Conservation (phyloP, 306 rosid species). For the Betula pendula region DNA sequence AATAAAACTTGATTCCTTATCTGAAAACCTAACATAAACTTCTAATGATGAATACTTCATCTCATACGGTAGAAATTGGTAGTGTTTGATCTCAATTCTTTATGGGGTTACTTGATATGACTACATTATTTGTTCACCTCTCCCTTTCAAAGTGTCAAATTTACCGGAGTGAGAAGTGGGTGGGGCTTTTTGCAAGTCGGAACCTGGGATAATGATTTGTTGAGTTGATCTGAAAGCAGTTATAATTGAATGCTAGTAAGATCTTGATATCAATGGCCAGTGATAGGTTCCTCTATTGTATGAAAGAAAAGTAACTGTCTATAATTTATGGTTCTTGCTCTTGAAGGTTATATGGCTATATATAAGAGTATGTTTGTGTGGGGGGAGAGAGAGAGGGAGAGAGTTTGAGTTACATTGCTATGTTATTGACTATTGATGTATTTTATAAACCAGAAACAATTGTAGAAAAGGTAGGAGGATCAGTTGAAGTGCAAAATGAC, state of each 20-base stretch:
- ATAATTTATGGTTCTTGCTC: not conserved
- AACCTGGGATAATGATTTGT: not conserved
- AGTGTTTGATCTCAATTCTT: not conserved
- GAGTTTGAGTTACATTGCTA: too few relatives aligned
- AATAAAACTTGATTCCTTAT: too few relatives aligned
- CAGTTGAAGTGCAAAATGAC: conserved; percentile 36
- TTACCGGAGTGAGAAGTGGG: not conserved
- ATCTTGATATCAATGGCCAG: not conserved
- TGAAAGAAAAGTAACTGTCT: not conserved
- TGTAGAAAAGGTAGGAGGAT: conserved; percentile 42
- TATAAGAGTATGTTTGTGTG: not conserved
- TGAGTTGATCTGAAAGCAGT: not conserved
- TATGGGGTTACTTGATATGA: not conserved
- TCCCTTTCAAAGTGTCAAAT: not conserved
- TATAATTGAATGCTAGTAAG: not conserved
- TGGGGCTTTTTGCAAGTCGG: not conserved
- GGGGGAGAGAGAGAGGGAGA: too few relatives aligned
- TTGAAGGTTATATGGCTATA: not conserved
- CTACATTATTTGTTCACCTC: not conserved
- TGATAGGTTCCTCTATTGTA: not conserved
- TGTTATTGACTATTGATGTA: not conserved
- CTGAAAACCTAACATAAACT: not conserved
- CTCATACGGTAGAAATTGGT: not conserved
- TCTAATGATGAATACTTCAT: not conserved
- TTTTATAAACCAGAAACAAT: conserved; percentile 27